A percentile compares a stretch with the other conserved stretches of the same genome.
Conservation (phyloP, 31 red algal species). For the Asparagopsis taxiformis region DNA sequence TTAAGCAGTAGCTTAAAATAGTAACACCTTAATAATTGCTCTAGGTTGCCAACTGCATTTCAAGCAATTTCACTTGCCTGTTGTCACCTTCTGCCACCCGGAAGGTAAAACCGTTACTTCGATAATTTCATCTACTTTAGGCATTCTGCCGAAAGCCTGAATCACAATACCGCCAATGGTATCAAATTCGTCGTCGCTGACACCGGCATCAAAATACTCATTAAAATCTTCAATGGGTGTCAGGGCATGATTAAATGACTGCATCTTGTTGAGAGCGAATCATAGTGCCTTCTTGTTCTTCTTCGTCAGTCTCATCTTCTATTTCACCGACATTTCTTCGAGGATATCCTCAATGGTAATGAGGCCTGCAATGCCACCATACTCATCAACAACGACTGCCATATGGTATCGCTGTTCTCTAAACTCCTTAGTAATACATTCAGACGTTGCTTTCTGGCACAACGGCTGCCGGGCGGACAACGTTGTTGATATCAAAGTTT, state of each 20-base stretch:
- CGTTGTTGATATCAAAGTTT: too few relatives aligned
- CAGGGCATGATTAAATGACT: background rate
- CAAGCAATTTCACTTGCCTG: too few relatives aligned
- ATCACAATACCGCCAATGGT: constrained; percentile 18
- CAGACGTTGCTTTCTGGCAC: constrained; percentile 6
- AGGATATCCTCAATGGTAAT: constrained; percentile 23
- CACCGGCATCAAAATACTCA: background rate
- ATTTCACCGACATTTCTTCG: constrained; percentile 33
- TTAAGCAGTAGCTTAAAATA: too few relatives aligned
- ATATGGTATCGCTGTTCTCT: background rate
- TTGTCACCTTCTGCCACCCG: background rate
- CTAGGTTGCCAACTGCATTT: too few relatives aligned
- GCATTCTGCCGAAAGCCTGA: background rate
- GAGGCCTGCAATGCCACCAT: constrained; percentile 21
- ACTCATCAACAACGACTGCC: constrained; percentile 24
- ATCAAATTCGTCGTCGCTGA: background rate
- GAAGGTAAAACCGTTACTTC: constrained; percentile 4
- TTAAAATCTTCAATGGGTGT: constrained; percentile 8
- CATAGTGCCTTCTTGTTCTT: background rate
- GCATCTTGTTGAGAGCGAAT: background rate
- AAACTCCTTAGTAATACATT: background rate
- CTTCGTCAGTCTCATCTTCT: constrained; percentile 18
- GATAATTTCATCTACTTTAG: background rate
- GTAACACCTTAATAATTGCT: too few relatives aligned
- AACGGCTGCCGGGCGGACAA: background rate